phyloP scores from a whole-genome alignment of 768 basidiomycete species.

The Chalciporus sphaerocephalus region DNA sequence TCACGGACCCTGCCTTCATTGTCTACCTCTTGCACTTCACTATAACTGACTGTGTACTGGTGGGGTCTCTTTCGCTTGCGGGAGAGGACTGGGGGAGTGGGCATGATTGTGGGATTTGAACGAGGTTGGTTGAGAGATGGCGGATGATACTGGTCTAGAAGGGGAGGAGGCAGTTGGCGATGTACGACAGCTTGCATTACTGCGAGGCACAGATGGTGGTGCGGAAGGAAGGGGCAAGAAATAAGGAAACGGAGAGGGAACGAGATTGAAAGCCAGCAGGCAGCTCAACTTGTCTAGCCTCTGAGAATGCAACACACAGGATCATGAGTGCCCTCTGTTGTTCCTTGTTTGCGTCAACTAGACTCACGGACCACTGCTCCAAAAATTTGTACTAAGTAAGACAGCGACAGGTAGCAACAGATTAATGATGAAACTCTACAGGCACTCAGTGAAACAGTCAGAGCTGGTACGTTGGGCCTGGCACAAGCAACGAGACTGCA shows the following conservation, averaged over 20 bases:
- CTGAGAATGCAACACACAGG: slow-evolving; percentile 34
- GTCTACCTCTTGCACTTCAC: slow-evolving; percentile 85
- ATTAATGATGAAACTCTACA: too few relatives aligned
- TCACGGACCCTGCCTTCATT: slow-evolving; percentile 70
- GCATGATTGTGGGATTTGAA: slow-evolving; percentile 56
- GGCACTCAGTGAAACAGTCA: too few relatives aligned
- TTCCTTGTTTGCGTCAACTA: slow-evolving; percentile 19
- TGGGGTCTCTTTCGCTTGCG: slow-evolving; percentile 82
- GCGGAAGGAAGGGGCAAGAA: slow-evolving; percentile 12
- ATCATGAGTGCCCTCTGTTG: slow-evolving; percentile 30
- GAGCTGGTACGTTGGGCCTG: too few relatives aligned
- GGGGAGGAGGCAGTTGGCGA: slow-evolving; percentile 56
- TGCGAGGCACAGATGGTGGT: slow-evolving; percentile 53
- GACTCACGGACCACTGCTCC: slow-evolving; percentile 15
- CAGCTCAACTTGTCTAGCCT: slow-evolving; percentile 28
- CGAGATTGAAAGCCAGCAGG: slow-evolving; percentile 37
- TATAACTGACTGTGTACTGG: slow-evolving; percentile 80
- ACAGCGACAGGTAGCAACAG: too few relatives aligned
- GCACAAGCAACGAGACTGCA: too few relatives aligned
- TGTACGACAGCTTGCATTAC: slow-evolving; percentile 68
- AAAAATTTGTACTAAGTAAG: too few relatives aligned
- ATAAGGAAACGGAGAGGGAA: slow-evolving; percentile 15
- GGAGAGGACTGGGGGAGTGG: slow-evolving; percentile 65
- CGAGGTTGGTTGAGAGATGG: slow-evolving; percentile 47
- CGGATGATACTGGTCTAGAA: slow-evolving; percentile 64